Base-by-base conservation (phyloP, 2,329 filamentous ascomycete species). In the Nemania sp. region DNA sequence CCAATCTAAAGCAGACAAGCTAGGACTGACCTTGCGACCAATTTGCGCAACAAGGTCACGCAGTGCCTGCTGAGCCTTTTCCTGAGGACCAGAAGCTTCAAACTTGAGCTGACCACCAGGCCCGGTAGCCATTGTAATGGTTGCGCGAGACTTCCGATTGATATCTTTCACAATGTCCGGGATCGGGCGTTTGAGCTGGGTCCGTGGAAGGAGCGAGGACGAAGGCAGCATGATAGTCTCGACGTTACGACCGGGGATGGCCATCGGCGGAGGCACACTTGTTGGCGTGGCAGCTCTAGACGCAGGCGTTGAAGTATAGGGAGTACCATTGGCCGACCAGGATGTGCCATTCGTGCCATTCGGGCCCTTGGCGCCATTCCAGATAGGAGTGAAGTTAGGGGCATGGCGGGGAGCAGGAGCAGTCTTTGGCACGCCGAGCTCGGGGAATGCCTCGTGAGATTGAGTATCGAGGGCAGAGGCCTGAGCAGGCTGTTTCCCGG, bases 391-490 rank as follows among this genome's bases (percentile, higher is more conserved):
- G 54, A 84, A 80, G 62, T 83, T 73, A 15, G 75, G 73, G 28
- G 84, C 77, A n/a, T n/a, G n/a, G n/a, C n/a, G n/a, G n/a, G n/a
- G n/a, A n/a, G n/a, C n/a, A n/a, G n/a, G n/a, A 34, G 63, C 48
- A 73, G 91, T 92, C 72, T 84, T 85, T 52, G 79, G 73, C 19
- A 76, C 82, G 59, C 92, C 93, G 41, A 99, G 83, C 64, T 92
- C 86, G n/a, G 94, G 94, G 80, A 99, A 99, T 55, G 90, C 78
- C 73, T 97, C 92, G 68, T 95, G 89, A 15, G 90, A 96, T 67
- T 90, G 82, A 17, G 90, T 92, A 72, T 97, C 90, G 57, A 97
- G 76, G 47, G 79, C 65, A 37, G 75, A 58, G 37, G 70, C 61
- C 39, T 82, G 77, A 30, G 77, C 78, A 70, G 86, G 86, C 69